Percentiles rank a stretch among this genome's conserved stretches.
Conservation (phyloP, 2,329 filamentous ascomycete genomes). For the Diaporthe capsici region DNA sequence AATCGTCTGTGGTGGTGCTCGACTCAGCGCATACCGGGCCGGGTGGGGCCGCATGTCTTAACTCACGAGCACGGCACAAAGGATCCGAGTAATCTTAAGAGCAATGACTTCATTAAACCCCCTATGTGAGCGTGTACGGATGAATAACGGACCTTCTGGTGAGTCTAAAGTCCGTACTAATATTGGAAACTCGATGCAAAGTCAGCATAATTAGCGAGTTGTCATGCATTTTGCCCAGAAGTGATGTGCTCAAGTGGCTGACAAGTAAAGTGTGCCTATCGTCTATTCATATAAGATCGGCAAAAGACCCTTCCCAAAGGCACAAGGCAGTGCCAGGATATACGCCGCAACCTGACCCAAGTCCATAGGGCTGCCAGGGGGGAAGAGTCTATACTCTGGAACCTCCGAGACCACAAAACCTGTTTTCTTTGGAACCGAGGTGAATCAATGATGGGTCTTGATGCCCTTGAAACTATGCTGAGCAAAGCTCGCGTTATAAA, state of each 20-base stretch:
- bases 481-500: not conserved
- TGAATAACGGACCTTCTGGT: not conserved
- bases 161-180: not conserved
- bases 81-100: not conserved
- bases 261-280: not conserved
- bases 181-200: not conserved
- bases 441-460: not conserved
- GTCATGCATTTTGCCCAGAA: not conserved
- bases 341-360: not conserved
- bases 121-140: not conserved
- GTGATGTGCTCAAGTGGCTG: not conserved
- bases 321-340: not conserved
- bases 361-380: constrained; percentile 9
- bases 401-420: not conserved
- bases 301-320: not conserved
- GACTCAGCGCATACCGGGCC: not conserved
- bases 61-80: not conserved
- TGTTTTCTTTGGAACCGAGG: not conserved
- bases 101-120: not conserved
- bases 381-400: not conserved
- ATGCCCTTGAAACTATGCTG: not conserved
- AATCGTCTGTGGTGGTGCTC: not conserved
- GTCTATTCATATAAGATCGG: not conserved
- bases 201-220: not conserved
- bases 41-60: not conserved